Evolutionary conservation across 2,329 filamentous ascomycete species (phyloP).

Genomic region (Boeremia exigua): DNA sequence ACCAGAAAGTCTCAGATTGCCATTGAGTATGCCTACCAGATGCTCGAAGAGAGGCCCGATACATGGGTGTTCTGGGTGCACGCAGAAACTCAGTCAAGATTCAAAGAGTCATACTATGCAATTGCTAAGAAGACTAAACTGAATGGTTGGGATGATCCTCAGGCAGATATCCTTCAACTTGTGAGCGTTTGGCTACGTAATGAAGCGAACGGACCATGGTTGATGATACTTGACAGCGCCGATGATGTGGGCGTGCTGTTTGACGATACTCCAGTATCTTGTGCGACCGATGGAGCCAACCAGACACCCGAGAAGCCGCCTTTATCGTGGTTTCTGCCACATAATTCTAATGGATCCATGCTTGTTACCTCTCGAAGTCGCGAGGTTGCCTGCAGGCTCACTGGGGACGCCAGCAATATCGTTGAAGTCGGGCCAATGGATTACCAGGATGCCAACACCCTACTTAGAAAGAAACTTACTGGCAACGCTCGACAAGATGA

Average conservation of each 20-base stretch:
- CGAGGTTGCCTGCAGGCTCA: constrained; percentile 15
- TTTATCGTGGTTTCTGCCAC: constrained; percentile 1
- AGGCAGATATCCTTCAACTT: constrained; percentile 19
- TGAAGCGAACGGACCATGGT: constrained; percentile 21
- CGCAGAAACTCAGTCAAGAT: constrained; percentile 14
- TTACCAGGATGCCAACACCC: neutral
- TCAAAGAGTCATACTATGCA: constrained; percentile 17
- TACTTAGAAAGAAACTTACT: constrained; percentile 18
- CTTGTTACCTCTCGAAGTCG: constrained; percentile 18
- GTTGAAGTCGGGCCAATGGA: constrained; percentile 18
- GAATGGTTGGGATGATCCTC: constrained; percentile 12
- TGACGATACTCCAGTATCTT: neutral
- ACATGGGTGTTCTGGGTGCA: constrained; percentile 26
- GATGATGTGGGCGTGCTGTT: constrained; percentile 22
- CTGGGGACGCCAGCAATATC: constrained; percentile 5
- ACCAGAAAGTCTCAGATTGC: constrained; percentile 29
- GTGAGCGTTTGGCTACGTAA: constrained; percentile 22
- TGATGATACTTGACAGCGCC: constrained; percentile 32
- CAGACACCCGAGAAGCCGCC: neutral
- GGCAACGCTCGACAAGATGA: neutral
- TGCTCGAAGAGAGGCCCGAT: neutral
- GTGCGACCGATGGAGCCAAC: neutral
- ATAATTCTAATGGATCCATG: constrained; percentile 4
- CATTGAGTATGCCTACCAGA: constrained; percentile 1
- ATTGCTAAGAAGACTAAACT: constrained; percentile 22